Conservation (phyloP, 2,329 filamentous ascomycete species). For the Ascochyta koolunga region DNA sequence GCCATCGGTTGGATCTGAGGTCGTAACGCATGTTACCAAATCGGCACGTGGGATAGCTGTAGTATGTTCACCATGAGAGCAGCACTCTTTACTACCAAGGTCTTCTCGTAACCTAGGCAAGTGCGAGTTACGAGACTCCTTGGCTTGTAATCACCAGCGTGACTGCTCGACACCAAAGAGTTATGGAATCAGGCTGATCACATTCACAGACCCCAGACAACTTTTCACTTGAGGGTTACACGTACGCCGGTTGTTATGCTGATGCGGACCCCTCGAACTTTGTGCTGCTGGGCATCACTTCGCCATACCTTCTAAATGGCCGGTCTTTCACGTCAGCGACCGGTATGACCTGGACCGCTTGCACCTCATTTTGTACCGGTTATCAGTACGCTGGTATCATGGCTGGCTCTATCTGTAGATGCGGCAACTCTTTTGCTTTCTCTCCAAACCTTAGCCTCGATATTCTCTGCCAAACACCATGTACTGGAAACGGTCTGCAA, state of each 20-base stretch:
- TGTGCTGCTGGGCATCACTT: neutral
- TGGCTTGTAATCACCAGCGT: too few relatives aligned
- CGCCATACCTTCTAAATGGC: neutral
- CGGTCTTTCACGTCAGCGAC: neutral
- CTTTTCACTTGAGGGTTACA: neutral
- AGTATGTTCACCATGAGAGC: neutral
- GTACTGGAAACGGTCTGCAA: neutral
- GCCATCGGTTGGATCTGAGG: neutral
- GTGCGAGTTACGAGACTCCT: too few relatives aligned
- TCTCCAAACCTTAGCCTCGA: neutral
- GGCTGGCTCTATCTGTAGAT: neutral
- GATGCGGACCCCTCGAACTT: neutral
- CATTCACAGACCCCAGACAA: neutral
- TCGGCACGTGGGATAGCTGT: neutral
- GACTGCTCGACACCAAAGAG: neutral
- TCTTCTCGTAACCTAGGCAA: too few relatives aligned
- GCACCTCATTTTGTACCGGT: neutral
- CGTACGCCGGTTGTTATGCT: neutral
- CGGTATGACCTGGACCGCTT: neutral
- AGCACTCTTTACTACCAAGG: neutral
- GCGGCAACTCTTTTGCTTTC: neutral
- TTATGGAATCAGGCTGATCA: neutral
- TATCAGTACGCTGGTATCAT: conserved; percentile 3
- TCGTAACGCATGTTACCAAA: neutral
- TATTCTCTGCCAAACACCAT: neutral